Evolutionary conservation across 164 flowering plant species (phyloP).

Genomic region (Nymphaea thermarum): DNA sequence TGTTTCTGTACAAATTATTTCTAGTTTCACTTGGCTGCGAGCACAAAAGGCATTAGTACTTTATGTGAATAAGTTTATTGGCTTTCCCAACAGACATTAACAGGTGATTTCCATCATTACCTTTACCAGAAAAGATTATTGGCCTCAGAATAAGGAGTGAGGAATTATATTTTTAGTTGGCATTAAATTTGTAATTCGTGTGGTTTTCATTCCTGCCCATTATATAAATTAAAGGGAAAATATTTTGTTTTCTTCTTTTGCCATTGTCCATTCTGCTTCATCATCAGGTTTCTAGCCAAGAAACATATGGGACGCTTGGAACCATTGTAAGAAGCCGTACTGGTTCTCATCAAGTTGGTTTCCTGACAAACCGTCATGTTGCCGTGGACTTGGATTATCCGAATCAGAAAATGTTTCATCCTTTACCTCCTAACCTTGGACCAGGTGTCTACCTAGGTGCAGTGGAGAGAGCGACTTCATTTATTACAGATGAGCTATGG

Average conservation of each 20-base stretch:
- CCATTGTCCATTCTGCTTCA: neutral
- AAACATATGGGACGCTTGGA: conserved; percentile 95
- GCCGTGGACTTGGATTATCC: conserved; percentile 97
- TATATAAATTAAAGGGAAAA: neutral
- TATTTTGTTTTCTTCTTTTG: neutral
- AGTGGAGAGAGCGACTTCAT: conserved; percentile 98
- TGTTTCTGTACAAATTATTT: no score
- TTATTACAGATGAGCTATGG: conserved; percentile 97
- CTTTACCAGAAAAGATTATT: no score
- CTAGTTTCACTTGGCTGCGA: no score
- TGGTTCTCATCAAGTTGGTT: conserved; percentile 83
- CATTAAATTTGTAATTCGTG: no score
- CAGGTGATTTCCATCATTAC: no score
- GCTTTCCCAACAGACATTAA: no score
- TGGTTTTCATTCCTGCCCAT: neutral
- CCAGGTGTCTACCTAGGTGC: conserved; percentile 98
- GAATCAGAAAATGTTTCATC: conserved; percentile 98
- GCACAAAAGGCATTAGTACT: no score
- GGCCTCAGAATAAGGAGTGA: no score
- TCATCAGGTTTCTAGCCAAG: conserved; percentile 88
- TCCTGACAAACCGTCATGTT: conserved; percentile 95
- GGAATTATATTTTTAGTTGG: no score
- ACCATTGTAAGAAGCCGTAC: conserved; percentile 96
- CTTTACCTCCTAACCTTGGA: conserved; percentile 96
- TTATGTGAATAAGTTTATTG: no score